These are phyloP conservation scores for Guadua angustifolia DNA, from an alignment of 176 grass and related monocot genomes.

Conservation along the genomic window DNA sequence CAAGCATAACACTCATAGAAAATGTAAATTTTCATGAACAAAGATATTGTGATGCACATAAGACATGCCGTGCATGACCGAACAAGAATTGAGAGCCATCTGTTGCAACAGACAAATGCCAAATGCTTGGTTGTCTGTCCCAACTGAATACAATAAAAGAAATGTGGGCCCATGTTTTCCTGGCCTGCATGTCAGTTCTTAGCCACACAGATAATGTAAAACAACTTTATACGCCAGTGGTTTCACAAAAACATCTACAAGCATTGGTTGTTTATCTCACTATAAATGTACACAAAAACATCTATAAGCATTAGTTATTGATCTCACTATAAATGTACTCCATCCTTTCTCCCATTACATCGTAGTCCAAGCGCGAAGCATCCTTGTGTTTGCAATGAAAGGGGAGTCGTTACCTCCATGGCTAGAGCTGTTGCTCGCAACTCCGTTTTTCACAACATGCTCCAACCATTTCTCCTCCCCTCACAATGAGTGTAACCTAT, in stretches of 20 bases:
- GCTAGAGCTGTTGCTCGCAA: constrained; percentile 54
- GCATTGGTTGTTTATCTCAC: too few species aligned
- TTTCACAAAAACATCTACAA: neutral
- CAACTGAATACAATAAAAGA: neutral
- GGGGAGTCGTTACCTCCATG: constrained; percentile 42
- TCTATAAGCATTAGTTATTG: neutral
- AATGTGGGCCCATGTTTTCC: neutral
- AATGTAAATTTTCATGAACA: too few species aligned
- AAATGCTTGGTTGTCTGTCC: neutral
- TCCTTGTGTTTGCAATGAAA: neutral
- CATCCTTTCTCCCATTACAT: neutral
- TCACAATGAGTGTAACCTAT: constrained; percentile 40
- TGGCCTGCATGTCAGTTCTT: neutral
- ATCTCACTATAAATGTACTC: constrained; percentile 7
- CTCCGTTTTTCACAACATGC: constrained; percentile 54
- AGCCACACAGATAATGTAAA: neutral
- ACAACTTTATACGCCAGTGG: neutral
- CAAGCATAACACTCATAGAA: too few species aligned
- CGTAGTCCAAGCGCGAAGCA: neutral
- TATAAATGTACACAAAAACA: too few species aligned
- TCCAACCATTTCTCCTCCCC: constrained; percentile 32
- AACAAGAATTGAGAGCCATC: neutral
- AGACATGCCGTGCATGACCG: neutral
- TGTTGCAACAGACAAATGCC: neutral
- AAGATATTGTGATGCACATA: too few species aligned